Conservation (phyloP, 2,329 filamentous ascomycete species). For the Fusarium decemcellulare region DNA sequence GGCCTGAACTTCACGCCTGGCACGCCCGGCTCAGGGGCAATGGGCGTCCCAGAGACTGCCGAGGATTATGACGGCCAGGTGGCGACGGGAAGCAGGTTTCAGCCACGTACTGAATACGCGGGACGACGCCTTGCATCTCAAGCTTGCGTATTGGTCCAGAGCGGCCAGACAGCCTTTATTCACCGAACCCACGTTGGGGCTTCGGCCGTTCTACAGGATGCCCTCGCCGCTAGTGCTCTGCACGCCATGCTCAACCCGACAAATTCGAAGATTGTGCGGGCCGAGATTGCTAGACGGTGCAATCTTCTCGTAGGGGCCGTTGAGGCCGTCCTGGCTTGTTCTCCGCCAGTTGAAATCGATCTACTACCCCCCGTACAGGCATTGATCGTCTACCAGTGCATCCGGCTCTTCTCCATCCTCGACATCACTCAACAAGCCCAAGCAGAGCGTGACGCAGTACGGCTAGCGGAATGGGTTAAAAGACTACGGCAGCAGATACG, state of each 20-base stretch:
- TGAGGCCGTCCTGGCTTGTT: slow-evolving; percentile 5
- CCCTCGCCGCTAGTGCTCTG: slow-evolving; percentile 11
- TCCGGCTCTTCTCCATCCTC: slow-evolving; percentile 20
- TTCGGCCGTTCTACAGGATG: slow-evolving; percentile 12
- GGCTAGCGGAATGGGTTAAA: not conserved
- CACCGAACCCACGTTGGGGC: slow-evolving; percentile 14
- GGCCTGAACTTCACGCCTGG: not conserved
- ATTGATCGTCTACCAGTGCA: slow-evolving; percentile 26
- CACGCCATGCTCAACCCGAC: slow-evolving; percentile 5
- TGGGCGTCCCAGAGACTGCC: not conserved
- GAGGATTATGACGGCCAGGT: not conserved
- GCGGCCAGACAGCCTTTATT: slow-evolving; percentile 16
- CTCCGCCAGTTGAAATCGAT: not conserved
- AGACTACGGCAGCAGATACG: slow-evolving; percentile 3
- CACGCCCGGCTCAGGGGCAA: not conserved
- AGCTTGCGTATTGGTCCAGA: slow-evolving; percentile 9
- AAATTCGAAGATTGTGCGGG: slow-evolving; percentile 3
- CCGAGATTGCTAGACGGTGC: slow-evolving; percentile 7
- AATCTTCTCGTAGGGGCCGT: slow-evolving; percentile 9
- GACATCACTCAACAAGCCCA: slow-evolving; percentile 40
- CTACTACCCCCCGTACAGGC: slow-evolving; percentile 26
- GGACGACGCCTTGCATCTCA: slow-evolving; percentile 10
- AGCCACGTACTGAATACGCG: slow-evolving; percentile 18
- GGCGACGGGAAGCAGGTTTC: slow-evolving; percentile 11
- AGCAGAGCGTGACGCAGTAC: slow-evolving; percentile 11